Percentiles rank a stretch among this genome's conserved stretches.
Evolutionary conservation across 768 basidiomycete genomes (phyloP).

Genomic region (Rubroboletus satanas): DNA sequence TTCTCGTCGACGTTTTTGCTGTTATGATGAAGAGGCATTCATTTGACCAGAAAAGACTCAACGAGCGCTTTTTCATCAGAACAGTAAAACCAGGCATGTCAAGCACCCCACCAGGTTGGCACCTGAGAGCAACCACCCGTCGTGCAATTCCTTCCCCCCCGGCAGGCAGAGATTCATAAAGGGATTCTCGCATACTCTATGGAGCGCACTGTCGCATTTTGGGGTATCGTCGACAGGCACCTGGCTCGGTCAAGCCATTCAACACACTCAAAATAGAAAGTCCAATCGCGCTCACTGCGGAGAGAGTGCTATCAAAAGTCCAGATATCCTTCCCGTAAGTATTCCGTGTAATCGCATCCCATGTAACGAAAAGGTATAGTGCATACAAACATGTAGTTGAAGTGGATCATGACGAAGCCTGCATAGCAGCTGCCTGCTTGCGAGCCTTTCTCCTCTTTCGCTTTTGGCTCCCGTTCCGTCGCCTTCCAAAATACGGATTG

Average conservation of each 20-base stretch:
- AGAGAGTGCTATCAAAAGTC: background rate
- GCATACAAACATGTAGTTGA: background rate
- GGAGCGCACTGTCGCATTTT: no score
- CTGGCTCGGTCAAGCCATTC: background rate
- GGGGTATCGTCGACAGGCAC: background rate
- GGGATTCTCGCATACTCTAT: no score
- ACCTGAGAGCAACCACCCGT: no score
- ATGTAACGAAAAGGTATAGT: background rate
- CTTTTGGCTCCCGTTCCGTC: conserved; percentile 21
- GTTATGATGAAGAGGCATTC: no score
- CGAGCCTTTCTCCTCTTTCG: conserved; percentile 13
- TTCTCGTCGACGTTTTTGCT: no score
- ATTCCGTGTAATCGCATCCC: background rate
- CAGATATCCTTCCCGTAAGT: background rate
- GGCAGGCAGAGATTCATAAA: no score
- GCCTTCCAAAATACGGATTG: conserved; percentile 11
- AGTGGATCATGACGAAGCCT: background rate
- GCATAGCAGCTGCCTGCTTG: background rate
- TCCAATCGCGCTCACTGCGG: background rate
- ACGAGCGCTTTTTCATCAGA: no score
- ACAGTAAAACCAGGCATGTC: no score
- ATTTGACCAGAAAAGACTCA: no score
- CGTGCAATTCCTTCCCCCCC: no score
- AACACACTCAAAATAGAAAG: background rate
- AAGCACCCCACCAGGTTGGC: no score